phyloP scores from a whole-genome alignment of 164 flowering plant species.

The Sedum album region DNA sequence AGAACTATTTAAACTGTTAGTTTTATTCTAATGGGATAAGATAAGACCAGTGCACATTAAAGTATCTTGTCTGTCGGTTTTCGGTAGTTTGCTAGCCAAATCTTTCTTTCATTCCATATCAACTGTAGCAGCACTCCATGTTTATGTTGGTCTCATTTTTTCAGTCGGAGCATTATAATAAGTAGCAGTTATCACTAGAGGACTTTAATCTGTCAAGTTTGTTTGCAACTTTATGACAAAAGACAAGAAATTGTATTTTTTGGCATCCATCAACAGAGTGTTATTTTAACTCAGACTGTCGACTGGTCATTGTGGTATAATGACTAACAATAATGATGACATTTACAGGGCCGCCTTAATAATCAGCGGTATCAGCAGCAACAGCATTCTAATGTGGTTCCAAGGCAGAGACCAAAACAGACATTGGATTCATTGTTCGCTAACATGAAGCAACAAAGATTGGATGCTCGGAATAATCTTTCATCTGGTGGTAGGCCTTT shows the following conservation, averaged over 20 bases:
- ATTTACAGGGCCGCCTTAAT: slow-evolving; percentile 10
- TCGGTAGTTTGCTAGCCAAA: not conserved
- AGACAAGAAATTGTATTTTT: not conserved
- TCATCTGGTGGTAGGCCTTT: slow-evolving; percentile 19
- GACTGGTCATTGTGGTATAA: not conserved
- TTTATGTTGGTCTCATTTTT: not conserved
- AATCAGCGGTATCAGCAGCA: slow-evolving; percentile 16
- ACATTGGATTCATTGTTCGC: slow-evolving; percentile 84
- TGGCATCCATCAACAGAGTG: not conserved
- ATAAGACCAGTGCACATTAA: not conserved
- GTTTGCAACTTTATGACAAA: not conserved
- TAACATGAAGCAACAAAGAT: slow-evolving; percentile 85
- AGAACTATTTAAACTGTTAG: not conserved
- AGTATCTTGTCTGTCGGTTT: too few relatives aligned
- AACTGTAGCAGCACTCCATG: not conserved
- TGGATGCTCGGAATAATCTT: slow-evolving; percentile 38
- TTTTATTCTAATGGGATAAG: not conserved
- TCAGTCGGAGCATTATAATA: not conserved
- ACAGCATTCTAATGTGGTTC: slow-evolving; percentile 15
- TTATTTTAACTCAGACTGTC: not conserved
- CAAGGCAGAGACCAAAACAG: slow-evolving; percentile 57
- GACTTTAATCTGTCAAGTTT: not conserved
- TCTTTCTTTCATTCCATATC: too few relatives aligned
- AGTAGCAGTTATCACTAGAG: not conserved
- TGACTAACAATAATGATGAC: not conserved